Evolutionary conservation across 2,329 filamentous ascomycete species (phyloP), one percentile per base, ranked within the genome.

Genomic region (Hypoxylon sp.): DNA sequence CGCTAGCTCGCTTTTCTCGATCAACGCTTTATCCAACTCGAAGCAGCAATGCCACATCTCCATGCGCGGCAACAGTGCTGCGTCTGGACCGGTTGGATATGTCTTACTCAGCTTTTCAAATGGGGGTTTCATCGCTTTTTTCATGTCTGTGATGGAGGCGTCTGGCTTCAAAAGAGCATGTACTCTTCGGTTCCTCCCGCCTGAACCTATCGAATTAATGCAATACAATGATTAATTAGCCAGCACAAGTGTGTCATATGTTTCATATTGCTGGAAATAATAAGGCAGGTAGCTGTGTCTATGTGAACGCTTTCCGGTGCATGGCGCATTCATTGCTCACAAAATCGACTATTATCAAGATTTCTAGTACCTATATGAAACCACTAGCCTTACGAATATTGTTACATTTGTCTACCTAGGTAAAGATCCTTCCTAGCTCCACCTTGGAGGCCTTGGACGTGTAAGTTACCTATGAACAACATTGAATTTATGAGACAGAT

Each of bases 41-140:
- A 74, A 46, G 50, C 74, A 75, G 2, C 55, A 17, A 1, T 68
- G 62, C 67, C 72, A 74, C 1, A 78, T 38, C 36, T 71, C 75
- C 5, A 70, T 9, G 14, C 69, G 70, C 1, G 57, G n/a, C 21
- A 73, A 23, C 14, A 63, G 65, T 0, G 52, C 5, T 9, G 41
- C 68, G 19, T 59, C 56, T 14, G 55, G 28, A 17, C 9, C 14
- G 1, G 53, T 21, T 19, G 71, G 49, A 45, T 75, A 78, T 0
- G 72, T 78, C 5, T 72, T 66, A 9, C 73, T 70, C 1, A 78
- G 21, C 1, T 67, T 45, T 1, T 56, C 50, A 7, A 10, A 3
- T 7, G 80, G 9, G 0, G 77, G 25, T 5, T 46, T 67, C 13
- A 21, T 48, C 6, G 63, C 60, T 25, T 60, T 68, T 11, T 7